Percentiles rank a stretch among this genome's conserved stretches.
These are phyloP conservation scores for Tricholoma sp. DNA, from an alignment of 768 basidiomycete species.

Conservation along the genomic window DNA sequence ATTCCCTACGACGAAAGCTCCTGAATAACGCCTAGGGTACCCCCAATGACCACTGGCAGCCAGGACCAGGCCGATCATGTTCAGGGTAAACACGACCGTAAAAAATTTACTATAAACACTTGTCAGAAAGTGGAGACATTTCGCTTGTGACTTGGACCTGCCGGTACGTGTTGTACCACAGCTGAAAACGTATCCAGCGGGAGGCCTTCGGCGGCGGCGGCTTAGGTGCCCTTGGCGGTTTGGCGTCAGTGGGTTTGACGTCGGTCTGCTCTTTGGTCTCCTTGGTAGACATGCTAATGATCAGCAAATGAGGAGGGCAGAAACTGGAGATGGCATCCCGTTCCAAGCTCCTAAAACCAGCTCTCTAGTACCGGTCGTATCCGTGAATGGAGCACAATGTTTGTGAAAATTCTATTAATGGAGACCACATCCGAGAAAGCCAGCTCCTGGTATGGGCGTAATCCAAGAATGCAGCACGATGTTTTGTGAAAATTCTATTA, in stretches of 20 bases:
- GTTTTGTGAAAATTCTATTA: neutral
- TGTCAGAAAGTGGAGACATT: neutral
- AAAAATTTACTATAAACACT: conserved; percentile 55
- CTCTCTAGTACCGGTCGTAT: neutral
- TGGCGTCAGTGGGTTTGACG: neutral
- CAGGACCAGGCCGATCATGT: conserved; percentile 56
- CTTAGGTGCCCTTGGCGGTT: too few relatives aligned
- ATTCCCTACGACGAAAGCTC: conserved; percentile 68
- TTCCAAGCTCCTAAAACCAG: neutral
- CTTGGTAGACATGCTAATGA: neutral
- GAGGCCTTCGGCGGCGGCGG: conserved; percentile 51
- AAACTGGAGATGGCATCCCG: neutral
- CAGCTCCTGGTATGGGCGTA: neutral
- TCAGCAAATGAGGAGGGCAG: neutral
- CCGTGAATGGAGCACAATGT: neutral
- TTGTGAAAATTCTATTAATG: neutral
- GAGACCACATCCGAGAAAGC: neutral
- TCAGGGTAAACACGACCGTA: conserved; percentile 52
- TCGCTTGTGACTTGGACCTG: conserved; percentile 17
- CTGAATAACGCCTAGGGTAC: conserved; percentile 54
- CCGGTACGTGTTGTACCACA: conserved; percentile 77
- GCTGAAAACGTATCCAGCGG: conserved; percentile 50
- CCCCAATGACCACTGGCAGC: conserved; percentile 63
- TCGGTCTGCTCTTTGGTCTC: neutral
- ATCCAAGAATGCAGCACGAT: neutral